phyloP scores from a whole-genome alignment of 2,329 filamentous ascomycete species.

The Penicillium sp. region DNA sequence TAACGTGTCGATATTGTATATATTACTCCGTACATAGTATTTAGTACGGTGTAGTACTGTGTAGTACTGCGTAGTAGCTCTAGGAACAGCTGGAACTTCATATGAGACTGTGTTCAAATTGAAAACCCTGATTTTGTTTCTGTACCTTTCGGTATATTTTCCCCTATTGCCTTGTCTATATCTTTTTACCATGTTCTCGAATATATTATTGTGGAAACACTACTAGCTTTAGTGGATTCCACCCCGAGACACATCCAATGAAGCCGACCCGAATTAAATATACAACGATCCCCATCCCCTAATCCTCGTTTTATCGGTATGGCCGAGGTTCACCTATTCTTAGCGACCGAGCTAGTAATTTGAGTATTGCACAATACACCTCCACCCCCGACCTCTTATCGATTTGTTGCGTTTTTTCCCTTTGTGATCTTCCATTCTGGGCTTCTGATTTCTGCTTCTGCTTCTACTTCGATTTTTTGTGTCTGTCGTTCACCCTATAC shows the following conservation, averaged over 20 bases:
- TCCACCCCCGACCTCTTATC: slow-evolving; percentile 10
- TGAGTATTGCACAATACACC: slow-evolving; percentile 6
- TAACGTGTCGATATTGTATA: no score
- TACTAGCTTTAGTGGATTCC: slow-evolving; percentile 3
- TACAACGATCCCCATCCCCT: not conserved
- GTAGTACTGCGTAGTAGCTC: no score
- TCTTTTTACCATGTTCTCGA: no score
- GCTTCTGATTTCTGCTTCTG: not conserved
- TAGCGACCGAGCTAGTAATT: slow-evolving; percentile 11
- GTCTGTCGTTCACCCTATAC: not conserved
- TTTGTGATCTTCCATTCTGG: slow-evolving; percentile 5
- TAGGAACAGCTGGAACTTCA: no score
- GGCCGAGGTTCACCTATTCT: slow-evolving; percentile 12
- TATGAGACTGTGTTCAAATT: no score
- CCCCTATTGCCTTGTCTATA: no score
- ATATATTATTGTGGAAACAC: not conserved
- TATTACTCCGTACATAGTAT: no score
- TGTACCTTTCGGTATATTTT: no score
- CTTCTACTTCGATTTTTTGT: not conserved
- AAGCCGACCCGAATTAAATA: not conserved
- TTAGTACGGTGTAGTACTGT: no score
- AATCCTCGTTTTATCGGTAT: not conserved
- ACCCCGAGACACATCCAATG: slow-evolving; percentile 7
- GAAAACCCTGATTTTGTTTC: no score
- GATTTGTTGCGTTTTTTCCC: slow-evolving; percentile 13